Percentiles rank a stretch among this genome's conserved stretches.
Conservation (phyloP, 2,329 filamentous ascomycete species). For the Hymenoscyphus occultus region DNA sequence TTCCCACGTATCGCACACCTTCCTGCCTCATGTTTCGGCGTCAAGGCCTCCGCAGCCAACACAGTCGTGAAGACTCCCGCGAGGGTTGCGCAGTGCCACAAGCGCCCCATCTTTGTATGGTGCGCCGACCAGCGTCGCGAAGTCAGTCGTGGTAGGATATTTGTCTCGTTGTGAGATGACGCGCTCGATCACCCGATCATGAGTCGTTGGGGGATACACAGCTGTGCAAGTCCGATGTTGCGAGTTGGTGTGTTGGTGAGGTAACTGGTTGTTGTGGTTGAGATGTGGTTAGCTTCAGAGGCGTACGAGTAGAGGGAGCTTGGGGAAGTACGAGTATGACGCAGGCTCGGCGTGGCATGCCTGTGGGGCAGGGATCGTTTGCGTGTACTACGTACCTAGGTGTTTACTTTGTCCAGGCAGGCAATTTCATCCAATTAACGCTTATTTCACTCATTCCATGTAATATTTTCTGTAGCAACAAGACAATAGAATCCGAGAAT, state of each 20-base stretch:
- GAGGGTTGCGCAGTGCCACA: constrained; percentile 24
- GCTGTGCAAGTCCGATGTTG: background rate
- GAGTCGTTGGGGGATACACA: background rate
- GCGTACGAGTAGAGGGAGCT: background rate
- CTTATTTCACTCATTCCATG: no score
- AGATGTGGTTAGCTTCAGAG: background rate
- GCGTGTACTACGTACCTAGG: no score
- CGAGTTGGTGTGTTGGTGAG: background rate
- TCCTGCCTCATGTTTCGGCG: constrained; percentile 73
- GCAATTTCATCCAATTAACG: no score
- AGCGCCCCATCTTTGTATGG: constrained; percentile 21
- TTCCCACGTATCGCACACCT: constrained; percentile 88
- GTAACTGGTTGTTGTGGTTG: background rate
- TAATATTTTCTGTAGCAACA: no score
- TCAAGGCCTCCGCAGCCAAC: constrained; percentile 32
- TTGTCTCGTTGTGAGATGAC: background rate
- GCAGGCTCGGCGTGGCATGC: background rate
- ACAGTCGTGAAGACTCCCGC: constrained; percentile 23
- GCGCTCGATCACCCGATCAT: background rate
- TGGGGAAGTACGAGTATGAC: constrained; percentile 3
- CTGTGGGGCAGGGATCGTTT: no score
- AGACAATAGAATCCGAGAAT: no score
- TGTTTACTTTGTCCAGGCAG: no score
- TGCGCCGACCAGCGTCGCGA: constrained; percentile 22
- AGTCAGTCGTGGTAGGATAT: background rate